Evolutionary conservation across 306 rosid species (phyloP).

Genomic region (Acmispon strigosus): DNA sequence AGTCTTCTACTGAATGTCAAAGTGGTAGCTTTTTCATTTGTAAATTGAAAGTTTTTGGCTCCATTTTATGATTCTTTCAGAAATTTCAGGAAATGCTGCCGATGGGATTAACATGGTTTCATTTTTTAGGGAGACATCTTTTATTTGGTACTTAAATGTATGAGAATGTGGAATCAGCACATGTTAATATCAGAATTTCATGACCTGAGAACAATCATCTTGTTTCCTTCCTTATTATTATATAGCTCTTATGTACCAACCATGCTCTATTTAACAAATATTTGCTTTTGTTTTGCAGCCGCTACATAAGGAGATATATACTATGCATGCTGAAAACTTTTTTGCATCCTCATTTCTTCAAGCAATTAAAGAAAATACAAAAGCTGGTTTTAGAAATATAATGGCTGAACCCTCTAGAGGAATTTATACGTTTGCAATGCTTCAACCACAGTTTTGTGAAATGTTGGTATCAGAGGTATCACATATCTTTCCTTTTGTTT

Average conservation of each 20-base stretch:
- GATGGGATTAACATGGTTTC: background rate
- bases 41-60: background rate
- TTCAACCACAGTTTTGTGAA: constrained; percentile 78
- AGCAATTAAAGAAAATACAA: constrained; percentile 64
- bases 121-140: background rate
- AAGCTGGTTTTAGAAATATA: constrained; percentile 59
- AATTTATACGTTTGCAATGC: constrained; percentile 77
- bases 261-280: background rate
- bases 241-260: background rate
- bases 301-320: constrained; percentile 57
- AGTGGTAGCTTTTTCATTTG: background rate
- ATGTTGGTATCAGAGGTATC: constrained; percentile 82
- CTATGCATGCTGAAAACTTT: constrained; percentile 57
- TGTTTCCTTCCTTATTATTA: constrained; percentile 6
- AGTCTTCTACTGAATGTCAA: constrained; percentile 16
- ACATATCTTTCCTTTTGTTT: constrained; percentile 22
- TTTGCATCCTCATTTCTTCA: constrained; percentile 85
- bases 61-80: constrained; percentile 1
- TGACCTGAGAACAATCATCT: background rate
- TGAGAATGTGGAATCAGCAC: constrained; percentile 2
- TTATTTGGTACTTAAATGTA: background rate
- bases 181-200: background rate
- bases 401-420: constrained; percentile 58
- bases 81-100: constrained; percentile 11
- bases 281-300: constrained; percentile 52